phyloP scores from a whole-genome alignment of 2,329 filamentous ascomycete genomes.

The Phialophora verrucosa region DNA sequence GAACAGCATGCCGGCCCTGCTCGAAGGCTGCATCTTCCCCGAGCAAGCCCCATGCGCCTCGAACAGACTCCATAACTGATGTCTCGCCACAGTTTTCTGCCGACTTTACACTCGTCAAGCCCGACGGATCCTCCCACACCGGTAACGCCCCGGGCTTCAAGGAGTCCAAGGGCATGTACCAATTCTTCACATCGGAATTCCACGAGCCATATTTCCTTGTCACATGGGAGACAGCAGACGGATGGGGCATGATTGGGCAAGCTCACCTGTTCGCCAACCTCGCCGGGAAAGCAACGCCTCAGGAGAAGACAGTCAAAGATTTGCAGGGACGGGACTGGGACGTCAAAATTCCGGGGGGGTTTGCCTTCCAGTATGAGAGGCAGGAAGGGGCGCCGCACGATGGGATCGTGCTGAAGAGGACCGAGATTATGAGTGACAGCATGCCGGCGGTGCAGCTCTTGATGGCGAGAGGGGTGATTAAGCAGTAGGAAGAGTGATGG shows the following conservation, averaged over 20 bases:
- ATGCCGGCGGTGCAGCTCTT: conserved; percentile 32
- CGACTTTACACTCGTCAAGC: conserved; percentile 31
- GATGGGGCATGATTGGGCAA: conserved; percentile 35
- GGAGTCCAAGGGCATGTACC: conserved; percentile 28
- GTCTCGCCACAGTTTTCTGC: conserved; percentile 9
- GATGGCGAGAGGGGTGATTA: conserved; percentile 34
- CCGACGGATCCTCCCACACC: conserved; percentile 25
- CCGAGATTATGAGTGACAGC: conserved; percentile 33
- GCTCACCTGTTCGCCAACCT: conserved; percentile 33
- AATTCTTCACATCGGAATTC: conserved; percentile 30
- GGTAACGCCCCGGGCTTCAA: conserved; percentile 26
- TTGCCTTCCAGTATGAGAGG: conserved; percentile 31
- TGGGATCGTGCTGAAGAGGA: conserved; percentile 29
- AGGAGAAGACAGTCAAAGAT: conserved; percentile 31
- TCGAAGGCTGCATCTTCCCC: not conserved
- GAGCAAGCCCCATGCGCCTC: not conserved
- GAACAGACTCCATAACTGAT: not conserved
- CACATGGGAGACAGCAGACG: conserved; percentile 28
- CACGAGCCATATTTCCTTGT: conserved; percentile 35
- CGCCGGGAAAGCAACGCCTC: conserved; percentile 14
- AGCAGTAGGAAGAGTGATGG: not conserved
- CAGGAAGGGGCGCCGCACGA: conserved; percentile 29
- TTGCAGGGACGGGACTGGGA: conserved; percentile 34
- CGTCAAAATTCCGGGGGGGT: conserved; percentile 33
- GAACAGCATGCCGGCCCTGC: not conserved